These are phyloP conservation scores for Ceratonia siliqua DNA, from an alignment of 306 rosid genomes.

Conservation along the genomic window DNA sequence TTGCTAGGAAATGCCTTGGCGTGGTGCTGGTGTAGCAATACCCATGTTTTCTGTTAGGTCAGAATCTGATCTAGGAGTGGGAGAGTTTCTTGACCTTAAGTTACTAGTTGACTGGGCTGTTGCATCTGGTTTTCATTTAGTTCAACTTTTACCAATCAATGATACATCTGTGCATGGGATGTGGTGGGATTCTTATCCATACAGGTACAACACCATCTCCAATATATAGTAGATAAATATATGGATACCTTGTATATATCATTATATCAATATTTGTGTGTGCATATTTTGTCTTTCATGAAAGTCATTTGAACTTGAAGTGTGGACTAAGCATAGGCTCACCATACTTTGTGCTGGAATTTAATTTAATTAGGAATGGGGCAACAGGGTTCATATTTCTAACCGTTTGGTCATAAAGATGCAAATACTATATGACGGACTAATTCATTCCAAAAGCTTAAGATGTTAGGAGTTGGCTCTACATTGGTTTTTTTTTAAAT, in stretches of 20 bases:
- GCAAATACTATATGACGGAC: neutral
- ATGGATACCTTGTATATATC: neutral
- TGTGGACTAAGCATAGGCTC: neutral
- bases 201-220: constrained; percentile 60
- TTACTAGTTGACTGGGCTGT: constrained; percentile 92
- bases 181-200: constrained; percentile 99
- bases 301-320: neutral
- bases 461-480: neutral
- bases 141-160: constrained; percentile 93
- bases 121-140: constrained; percentile 88
- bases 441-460: neutral
- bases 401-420: neutral
- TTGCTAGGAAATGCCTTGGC: constrained; percentile 81
- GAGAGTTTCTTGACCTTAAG: constrained; percentile 97
- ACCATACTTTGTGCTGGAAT: neutral
- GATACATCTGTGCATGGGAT: constrained; percentile 89
- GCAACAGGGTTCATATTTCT: neutral
- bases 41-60: constrained; percentile 97
- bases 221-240: neutral
- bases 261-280: neutral
- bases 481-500: neutral
- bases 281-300: constrained; percentile 11
- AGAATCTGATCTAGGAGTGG: constrained; percentile 90
- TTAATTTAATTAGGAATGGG: neutral
- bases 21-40: constrained; percentile 92